Evolutionary conservation across 1,284 basidiomycete genomes (phyloP).

Genomic region (Mycena sp.): DNA sequence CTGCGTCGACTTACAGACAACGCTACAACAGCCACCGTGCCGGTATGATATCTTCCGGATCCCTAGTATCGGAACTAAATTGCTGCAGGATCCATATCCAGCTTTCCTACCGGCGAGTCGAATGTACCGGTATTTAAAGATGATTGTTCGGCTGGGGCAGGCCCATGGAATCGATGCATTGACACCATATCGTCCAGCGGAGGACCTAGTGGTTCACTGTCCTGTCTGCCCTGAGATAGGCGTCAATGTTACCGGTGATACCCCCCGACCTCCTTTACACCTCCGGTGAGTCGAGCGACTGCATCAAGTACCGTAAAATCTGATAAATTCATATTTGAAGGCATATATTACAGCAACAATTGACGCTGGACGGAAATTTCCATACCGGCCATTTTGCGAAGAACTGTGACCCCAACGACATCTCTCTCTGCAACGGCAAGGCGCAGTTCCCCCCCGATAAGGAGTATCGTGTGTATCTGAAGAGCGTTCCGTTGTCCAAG

Average conservation of each 20-base stretch:
- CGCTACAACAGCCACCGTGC: neutral
- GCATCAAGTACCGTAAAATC: neutral
- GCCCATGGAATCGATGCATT: neutral
- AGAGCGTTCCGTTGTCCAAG: neutral
- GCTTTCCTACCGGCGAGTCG: neutral
- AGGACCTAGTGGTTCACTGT: neutral
- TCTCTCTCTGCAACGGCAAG: conserved; percentile 7
- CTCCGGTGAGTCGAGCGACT: neutral
- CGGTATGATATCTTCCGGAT: neutral
- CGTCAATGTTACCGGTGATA: neutral
- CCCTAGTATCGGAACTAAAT: neutral
- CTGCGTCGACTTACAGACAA: conserved; percentile 1
- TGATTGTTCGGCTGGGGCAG: neutral
- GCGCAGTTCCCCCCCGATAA: neutral
- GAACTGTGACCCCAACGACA: conserved; percentile 1
- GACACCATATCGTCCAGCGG: neutral
- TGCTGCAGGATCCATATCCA: neutral
- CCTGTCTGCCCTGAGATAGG: neutral
- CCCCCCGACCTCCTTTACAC: neutral
- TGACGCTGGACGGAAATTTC: conserved; percentile 9
- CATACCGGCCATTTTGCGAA: conserved; percentile 1
- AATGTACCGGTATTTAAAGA: neutral
- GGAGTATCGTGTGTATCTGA: conserved; percentile 5
- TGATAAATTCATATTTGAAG: neutral
- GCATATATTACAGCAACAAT: neutral